Percentiles rank a stretch among this genome's conserved stretches.
Conservation (phyloP, 2,329 filamentous ascomycete species). For the Aspergillus intermedius region DNA sequence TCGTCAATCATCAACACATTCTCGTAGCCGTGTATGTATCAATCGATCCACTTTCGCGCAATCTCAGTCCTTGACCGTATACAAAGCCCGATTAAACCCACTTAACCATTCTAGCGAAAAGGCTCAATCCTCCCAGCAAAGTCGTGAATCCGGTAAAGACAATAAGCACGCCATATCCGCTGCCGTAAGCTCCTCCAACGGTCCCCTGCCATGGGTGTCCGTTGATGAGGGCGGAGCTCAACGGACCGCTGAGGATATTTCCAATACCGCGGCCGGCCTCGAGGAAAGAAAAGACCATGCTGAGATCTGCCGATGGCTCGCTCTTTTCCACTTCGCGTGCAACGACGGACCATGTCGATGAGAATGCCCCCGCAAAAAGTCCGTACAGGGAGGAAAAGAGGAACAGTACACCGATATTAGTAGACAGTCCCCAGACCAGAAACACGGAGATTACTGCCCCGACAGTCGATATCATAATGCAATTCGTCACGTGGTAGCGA, state of each 20-base stretch:
- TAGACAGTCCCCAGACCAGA: constrained; percentile 43
- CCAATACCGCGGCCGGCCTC: constrained; percentile 48
- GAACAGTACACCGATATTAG: constrained; percentile 35
- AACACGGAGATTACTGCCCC: constrained; percentile 39
- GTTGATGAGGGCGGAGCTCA: constrained; percentile 39
- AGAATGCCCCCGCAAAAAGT: constrained; percentile 42
- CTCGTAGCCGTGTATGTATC: too few species aligned
- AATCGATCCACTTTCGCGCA: too few species aligned
- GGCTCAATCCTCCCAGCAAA: not conserved
- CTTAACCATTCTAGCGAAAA: not conserved
- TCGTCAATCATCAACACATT: too few species aligned
- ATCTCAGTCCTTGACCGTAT: too few species aligned
- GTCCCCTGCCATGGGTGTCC: constrained; percentile 13
- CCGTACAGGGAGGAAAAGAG: constrained; percentile 41
- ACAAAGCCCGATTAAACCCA: not conserved
- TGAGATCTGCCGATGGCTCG: constrained; percentile 35
- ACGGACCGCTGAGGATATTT: constrained; percentile 44
- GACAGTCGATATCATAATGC: constrained; percentile 36
- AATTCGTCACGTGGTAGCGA: constrained; percentile 31
- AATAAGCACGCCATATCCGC: constrained; percentile 22
- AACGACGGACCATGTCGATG: constrained; percentile 41
- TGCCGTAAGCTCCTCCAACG: constrained; percentile 19
- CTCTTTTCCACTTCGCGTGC: constrained; percentile 37
- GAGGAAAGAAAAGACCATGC: constrained; percentile 45
- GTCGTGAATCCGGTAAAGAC: constrained; percentile 21